Evolutionary conservation across 805 yeast species (phyloP), one percentile per base, ranked within the genome.

Genomic region (Dipodascopsis uninucleata): DNA sequence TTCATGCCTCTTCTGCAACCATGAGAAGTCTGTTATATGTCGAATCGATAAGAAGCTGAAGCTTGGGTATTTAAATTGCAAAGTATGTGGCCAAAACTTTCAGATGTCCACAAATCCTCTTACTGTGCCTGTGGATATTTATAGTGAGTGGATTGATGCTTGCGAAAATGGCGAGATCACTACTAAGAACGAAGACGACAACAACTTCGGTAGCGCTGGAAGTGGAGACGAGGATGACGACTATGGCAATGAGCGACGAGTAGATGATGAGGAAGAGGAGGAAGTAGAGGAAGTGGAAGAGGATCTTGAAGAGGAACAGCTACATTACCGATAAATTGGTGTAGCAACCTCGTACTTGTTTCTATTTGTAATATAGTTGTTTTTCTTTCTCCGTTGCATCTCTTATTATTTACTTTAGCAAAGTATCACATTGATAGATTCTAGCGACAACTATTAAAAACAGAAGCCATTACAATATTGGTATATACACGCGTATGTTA

Each of bases 61-160:
- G 47, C 75, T 90, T 36, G 98, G 97, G 18, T 78, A 82, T 20
- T 67, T 93, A 47, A 79, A 77, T 52, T 90, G 98, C 65, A 93
- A 93, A 62, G 82, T 88, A 26, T 90, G 98, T 63, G 97, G 97
- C 0, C 97, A 89, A 64, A 76, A 78, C 29, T 90, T 93, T 71
- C 97, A 89, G 64, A 78, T 95, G 3, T 79, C 88, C 36, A 86
- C 89, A 56, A 86, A 86, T 63, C 77, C 86, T 3, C 70, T 83
- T 40, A 66, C 73, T 6, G 96, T 85, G 46, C 96, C 98, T 0
- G 88, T 90, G 32, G 98, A 90, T 67, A 84, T 90, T 12, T 90
- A 90, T 62, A 82, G 95, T 38, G 97, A 90, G 64, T 90, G 98
- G 98, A 87, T 87, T 41, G 98, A 90, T 70, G 97, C 97, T 1